These are phyloP conservation scores for Uncinocarpus reesii DNA, from an alignment of 2,329 filamentous ascomycete species.

Conservation along the genomic window DNA sequence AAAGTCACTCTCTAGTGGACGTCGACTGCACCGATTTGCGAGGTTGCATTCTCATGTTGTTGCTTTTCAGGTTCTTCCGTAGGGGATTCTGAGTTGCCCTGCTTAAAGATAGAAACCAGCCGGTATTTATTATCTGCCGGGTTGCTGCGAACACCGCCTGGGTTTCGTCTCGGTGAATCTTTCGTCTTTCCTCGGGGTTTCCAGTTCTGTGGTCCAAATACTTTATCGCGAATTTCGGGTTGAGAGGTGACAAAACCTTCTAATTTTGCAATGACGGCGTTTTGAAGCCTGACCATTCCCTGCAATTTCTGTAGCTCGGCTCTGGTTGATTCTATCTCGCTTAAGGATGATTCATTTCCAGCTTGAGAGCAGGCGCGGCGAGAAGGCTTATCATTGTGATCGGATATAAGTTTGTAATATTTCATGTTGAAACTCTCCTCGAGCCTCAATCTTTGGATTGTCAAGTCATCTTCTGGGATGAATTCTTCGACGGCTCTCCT, in stretches of 20 bases:
- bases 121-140: background rate
- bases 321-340: conserved; percentile 7
- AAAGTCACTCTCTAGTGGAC: background rate
- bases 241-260: conserved; percentile 1
- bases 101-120: background rate
- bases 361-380: background rate
- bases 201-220: background rate
- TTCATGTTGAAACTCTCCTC: conserved; percentile 11
- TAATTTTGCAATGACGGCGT: conserved; percentile 5
- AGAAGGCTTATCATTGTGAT: background rate
- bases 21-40: background rate
- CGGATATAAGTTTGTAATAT: conserved; percentile 10
- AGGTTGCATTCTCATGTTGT: background rate
- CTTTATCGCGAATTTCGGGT: background rate
- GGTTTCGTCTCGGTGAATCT: background rate
- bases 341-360: background rate
- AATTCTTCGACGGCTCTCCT: conserved; percentile 8
- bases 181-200: background rate
- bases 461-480: conserved; percentile 10
- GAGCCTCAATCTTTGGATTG: conserved; percentile 6
- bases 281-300: conserved; percentile 8
- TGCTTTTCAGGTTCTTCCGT: background rate
- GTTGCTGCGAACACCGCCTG: background rate
- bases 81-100: background rate
- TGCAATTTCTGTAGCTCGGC: conserved; percentile 4